Conservation (phyloP, 2,329 filamentous ascomycete species). For the Xylariaceae sp. region DNA sequence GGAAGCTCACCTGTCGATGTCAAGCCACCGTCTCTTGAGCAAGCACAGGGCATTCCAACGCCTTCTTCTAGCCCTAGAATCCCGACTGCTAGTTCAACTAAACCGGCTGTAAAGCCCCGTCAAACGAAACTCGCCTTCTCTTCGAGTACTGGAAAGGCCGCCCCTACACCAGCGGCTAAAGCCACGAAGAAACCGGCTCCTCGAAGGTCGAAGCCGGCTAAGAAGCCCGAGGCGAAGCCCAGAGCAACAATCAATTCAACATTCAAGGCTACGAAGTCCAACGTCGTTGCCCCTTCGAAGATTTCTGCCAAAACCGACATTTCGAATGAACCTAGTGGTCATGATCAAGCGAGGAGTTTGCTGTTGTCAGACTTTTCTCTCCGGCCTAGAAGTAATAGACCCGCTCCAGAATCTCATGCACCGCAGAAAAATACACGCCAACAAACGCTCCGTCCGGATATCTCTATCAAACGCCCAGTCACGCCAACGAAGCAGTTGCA, state of each 20-base stretch:
- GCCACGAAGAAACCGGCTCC: constrained; percentile 31
- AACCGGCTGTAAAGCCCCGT: constrained; percentile 40
- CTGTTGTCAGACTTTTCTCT: constrained; percentile 29
- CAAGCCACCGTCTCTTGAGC: constrained; percentile 39
- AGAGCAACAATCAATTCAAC: constrained; percentile 29
- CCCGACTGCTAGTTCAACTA: constrained; percentile 37
- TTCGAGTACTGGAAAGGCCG: constrained; percentile 23
- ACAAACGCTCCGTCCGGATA: constrained; percentile 11
- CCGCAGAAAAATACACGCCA: constrained; percentile 14
- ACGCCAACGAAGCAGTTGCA: constrained; percentile 25
- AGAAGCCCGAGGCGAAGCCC: constrained; percentile 40
- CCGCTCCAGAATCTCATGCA: constrained; percentile 6
- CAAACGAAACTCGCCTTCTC: constrained; percentile 49
- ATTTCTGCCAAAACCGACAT: constrained; percentile 26
- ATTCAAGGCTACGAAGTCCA: constrained; percentile 30
- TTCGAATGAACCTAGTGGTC: constrained; percentile 17
- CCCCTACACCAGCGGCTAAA: constrained; percentile 30
- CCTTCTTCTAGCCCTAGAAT: constrained; percentile 53
- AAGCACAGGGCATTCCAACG: constrained; percentile 50
- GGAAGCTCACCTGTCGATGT: constrained; percentile 26
- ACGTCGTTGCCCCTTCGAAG: constrained; percentile 19
- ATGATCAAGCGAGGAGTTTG: constrained; percentile 12
- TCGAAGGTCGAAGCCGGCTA: constrained; percentile 37
- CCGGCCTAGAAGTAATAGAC: constrained; percentile 24
- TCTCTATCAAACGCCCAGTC: constrained; percentile 17